Conservation (phyloP, 495 filamentous ascomycete species). For the Amniculicola lignicola region DNA sequence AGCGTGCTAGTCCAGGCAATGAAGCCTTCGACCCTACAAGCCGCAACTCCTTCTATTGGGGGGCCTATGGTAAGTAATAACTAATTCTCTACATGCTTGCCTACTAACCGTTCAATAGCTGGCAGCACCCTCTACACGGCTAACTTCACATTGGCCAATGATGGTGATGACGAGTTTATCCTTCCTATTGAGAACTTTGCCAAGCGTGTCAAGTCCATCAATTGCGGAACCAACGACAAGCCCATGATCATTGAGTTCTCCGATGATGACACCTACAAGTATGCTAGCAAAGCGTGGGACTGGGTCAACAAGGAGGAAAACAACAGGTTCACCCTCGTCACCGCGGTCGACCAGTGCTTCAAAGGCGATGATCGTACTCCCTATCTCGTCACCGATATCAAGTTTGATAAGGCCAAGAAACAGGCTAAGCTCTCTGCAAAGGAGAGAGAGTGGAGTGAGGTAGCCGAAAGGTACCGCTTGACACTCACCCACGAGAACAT, state of each 20-base stretch:
- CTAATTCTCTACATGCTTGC: not conserved
- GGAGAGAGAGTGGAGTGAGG: slow-evolving; percentile 14
- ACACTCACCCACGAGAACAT: slow-evolving; percentile 8
- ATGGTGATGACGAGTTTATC: slow-evolving; percentile 17
- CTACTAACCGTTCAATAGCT: not conserved
- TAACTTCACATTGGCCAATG: slow-evolving; percentile 16
- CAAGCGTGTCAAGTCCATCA: slow-evolving; percentile 10
- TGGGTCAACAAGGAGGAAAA: slow-evolving; percentile 20
- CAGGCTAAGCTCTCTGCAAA: slow-evolving; percentile 4
- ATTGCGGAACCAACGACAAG: not conserved
- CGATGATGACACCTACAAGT: slow-evolving; percentile 10
- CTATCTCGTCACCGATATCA: slow-evolving; percentile 15
- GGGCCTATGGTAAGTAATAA: slow-evolving; percentile 11
- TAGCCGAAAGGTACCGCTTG: slow-evolving; percentile 15
- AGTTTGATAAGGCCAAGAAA: slow-evolving; percentile 9
- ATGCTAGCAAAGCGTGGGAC: slow-evolving; percentile 6
- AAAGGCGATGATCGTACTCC: slow-evolving; percentile 15
- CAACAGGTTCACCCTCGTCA: slow-evolving; percentile 21
- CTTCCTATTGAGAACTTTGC: slow-evolving; percentile 17
- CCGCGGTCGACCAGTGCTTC: slow-evolving; percentile 12
- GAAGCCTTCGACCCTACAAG: slow-evolving; percentile 11
- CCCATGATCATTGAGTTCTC: slow-evolving; percentile 16
- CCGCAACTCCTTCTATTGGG: slow-evolving; percentile 10
- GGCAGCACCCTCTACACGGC: slow-evolving; percentile 16
- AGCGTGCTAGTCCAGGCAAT: slow-evolving; percentile 7